These are phyloP conservation scores for Sarocladium strictum DNA, from an alignment of 2,329 filamentous ascomycete species.

Conservation along the genomic window DNA sequence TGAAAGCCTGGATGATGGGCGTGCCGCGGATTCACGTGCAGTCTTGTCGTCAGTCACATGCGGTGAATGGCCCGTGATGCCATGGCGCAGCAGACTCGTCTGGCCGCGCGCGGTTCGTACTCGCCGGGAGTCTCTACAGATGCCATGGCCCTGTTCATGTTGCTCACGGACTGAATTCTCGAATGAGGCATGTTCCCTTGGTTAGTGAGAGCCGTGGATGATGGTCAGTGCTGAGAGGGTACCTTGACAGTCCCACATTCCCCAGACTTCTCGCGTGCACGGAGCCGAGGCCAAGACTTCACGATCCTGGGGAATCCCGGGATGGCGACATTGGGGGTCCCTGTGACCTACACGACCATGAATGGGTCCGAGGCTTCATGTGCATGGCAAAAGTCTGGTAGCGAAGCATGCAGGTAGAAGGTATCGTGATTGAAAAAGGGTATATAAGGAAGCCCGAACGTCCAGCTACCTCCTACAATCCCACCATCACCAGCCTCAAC, in stretches of 20 bases:
- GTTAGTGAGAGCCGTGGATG: neutral
- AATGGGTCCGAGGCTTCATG: neutral
- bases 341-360: neutral
- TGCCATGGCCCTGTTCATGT: too few relatives aligned
- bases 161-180: too few relatives aligned
- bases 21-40: constrained; percentile 5
- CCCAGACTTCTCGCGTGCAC: neutral
- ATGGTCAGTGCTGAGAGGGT: neutral
- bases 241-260: neutral
- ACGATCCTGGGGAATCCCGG: neutral
- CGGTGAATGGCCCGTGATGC: neutral
- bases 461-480: neutral
- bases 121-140: too few relatives aligned
- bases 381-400: neutral
- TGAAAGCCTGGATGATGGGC: neutral
- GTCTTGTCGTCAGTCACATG: neutral
- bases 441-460: neutral
- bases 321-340: neutral
- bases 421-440: neutral
- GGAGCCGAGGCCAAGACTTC: neutral
- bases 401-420: neutral
- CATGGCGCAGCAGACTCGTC: too few relatives aligned
- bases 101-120: too few relatives aligned
- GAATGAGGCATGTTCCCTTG: too few relatives aligned
- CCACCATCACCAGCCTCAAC: neutral